These are phyloP conservation scores for Chaetoscypha palmicola DNA, from an alignment of 2,329 filamentous ascomycete species.

Conservation along the genomic window DNA sequence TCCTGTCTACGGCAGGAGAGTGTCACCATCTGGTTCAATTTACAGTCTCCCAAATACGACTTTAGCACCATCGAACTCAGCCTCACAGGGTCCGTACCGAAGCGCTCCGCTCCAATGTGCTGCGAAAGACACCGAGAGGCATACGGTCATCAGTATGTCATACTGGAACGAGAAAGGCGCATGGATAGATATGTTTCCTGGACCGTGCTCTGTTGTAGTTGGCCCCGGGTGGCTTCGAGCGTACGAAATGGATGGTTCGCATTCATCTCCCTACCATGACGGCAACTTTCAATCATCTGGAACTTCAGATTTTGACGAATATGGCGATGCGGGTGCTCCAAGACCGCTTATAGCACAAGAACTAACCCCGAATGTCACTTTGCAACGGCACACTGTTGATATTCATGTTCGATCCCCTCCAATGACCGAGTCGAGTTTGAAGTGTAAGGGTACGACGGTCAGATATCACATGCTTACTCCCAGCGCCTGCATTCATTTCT, in stretches of 20 bases:
- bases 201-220: constrained; percentile 48
- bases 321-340: constrained; percentile 31
- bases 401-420: constrained; percentile 89
- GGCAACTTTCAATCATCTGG: constrained; percentile 15
- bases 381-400: constrained; percentile 87
- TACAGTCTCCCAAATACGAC: constrained; percentile 22
- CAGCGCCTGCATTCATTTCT: constrained; percentile 74
- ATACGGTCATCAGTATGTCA: constrained; percentile 49
- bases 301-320: constrained; percentile 8
- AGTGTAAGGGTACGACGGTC: constrained; percentile 58
- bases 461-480: constrained; percentile 74
- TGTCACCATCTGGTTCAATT: constrained; percentile 20
- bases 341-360: constrained; percentile 62
- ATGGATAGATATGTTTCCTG: constrained; percentile 52
- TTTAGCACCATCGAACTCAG: constrained; percentile 71
- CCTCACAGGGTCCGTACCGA: constrained; percentile 66
- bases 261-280: constrained; percentile 34
- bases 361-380: constrained; percentile 82
- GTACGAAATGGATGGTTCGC: constrained; percentile 37
- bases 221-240: constrained; percentile 53
- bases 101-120: constrained; percentile 40
- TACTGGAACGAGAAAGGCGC: constrained; percentile 54
- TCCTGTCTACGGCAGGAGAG: constrained; percentile 17
- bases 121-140: constrained; percentile 33
- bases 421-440: constrained; percentile 63